phyloP scores from a whole-genome alignment of 73 alveolate genomes.

The Tetrahymena borealis region DNA sequence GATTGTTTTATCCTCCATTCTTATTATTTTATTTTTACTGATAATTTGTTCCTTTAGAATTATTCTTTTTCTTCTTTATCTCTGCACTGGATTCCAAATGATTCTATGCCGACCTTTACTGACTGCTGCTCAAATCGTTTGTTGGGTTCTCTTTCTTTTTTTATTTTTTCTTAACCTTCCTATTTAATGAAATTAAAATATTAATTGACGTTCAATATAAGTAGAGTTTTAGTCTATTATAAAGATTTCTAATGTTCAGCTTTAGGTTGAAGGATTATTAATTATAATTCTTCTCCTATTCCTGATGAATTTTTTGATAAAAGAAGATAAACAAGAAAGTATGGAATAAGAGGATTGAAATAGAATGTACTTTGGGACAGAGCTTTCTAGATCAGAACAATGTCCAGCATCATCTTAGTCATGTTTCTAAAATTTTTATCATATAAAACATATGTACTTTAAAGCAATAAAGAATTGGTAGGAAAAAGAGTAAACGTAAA shows the following conservation, averaged over 20 bases:
- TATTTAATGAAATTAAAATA: too few species aligned
- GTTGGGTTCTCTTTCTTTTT: neutral
- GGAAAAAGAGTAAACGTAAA: neutral
- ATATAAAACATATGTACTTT: neutral
- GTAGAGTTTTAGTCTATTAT: too few species aligned
- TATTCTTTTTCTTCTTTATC: neutral
- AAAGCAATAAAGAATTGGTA: neutral
- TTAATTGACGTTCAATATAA: too few species aligned
- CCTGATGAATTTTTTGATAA: neutral
- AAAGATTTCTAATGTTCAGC: too few species aligned
- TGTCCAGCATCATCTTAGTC: conserved; percentile 2
- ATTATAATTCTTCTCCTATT: neutral
- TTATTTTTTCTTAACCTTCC: neutral
- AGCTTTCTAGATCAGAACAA: conserved; percentile 1
- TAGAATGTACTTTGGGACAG: neutral
- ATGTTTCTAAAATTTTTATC: neutral
- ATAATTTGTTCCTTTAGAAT: neutral
- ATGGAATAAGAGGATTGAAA: neutral
- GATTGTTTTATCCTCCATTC: neutral
- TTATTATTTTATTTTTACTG: neutral
- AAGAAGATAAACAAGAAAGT: neutral
- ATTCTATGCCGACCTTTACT: neutral
- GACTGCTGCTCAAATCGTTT: neutral
- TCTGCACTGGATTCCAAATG: neutral
- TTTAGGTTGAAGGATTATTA: neutral